These are phyloP conservation scores for Cyberlindnera amylophila DNA, from an alignment of 805 yeast genomes.

Conservation along the genomic window DNA sequence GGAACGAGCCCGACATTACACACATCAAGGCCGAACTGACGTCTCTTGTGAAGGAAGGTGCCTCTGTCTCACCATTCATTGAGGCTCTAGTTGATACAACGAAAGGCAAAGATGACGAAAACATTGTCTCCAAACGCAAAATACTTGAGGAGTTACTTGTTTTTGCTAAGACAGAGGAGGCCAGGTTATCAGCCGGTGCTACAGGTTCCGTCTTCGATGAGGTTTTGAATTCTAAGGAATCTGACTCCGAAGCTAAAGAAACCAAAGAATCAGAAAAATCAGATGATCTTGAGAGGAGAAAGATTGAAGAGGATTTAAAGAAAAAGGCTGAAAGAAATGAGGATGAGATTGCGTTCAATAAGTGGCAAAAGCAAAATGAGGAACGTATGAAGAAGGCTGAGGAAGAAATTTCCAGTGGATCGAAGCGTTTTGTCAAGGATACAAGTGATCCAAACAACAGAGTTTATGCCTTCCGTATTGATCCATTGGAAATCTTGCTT, in stretches of 20 bases:
- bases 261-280: background rate
- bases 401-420: conserved; percentile 12
- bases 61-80: conserved; percentile 18
- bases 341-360: conserved; percentile 8
- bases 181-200: background rate
- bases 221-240: conserved; percentile 8
- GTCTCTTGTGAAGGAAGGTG: conserved; percentile 15
- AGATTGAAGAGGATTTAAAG: conserved; percentile 12
- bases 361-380: conserved; percentile 16
- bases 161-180: conserved; percentile 12
- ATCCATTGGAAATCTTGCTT: conserved; percentile 33
- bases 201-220: conserved; percentile 14
- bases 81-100: conserved; percentile 14
- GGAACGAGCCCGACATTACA: conserved; percentile 8
- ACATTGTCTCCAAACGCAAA: conserved; percentile 9
- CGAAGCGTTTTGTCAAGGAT: conserved; percentile 24
- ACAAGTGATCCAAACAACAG: conserved; percentile 30
- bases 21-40: conserved; percentile 11
- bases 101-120: conserved; percentile 6
- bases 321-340: conserved; percentile 12
- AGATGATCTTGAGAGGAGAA: conserved; percentile 2
- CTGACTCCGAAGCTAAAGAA: background rate
- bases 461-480: conserved; percentile 30
- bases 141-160: conserved; percentile 13
- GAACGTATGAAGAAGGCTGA: conserved; percentile 18